These are phyloP conservation scores for Candida bentonensis DNA, from an alignment of 805 yeast species.

Conservation along the genomic window DNA sequence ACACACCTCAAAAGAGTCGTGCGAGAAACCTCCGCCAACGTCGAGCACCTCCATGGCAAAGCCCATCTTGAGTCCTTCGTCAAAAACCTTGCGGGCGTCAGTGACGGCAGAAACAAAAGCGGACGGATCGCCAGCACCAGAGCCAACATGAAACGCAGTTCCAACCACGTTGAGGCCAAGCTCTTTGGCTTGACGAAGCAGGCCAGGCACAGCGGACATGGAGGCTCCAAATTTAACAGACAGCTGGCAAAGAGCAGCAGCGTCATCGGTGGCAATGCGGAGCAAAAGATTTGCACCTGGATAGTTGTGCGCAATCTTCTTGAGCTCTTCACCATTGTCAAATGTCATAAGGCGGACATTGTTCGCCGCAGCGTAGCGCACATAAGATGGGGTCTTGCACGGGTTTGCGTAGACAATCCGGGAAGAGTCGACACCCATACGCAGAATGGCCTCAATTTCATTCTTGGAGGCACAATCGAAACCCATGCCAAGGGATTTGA, in stretches of 20 bases:
- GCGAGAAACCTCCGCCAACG: conserved; percentile 86
- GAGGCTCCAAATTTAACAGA: conserved; percentile 84
- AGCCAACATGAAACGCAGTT: conserved; percentile 91
- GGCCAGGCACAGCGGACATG: conserved; percentile 33
- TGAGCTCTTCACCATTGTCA: conserved; percentile 75
- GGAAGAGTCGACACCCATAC: conserved; percentile 46
- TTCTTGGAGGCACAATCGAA: conserved; percentile 89
- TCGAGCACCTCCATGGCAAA: conserved; percentile 47
- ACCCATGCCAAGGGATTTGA: conserved; percentile 52
- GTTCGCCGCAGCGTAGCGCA: conserved; percentile 49
- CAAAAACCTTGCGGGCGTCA: conserved; percentile 60
- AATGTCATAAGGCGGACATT: conserved; percentile 67
- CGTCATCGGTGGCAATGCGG: conserved; percentile 82
- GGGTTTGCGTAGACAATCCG: conserved; percentile 88
- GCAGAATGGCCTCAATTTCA: conserved; percentile 59
- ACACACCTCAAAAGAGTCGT: conserved; percentile 41
- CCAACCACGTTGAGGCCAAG: conserved; percentile 60
- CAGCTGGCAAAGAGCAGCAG: conserved; percentile 70
- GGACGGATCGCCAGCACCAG: conserved; percentile 68
- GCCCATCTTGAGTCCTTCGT: conserved; percentile 35
- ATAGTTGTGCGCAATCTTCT: conserved; percentile 53
- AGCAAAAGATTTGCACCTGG: conserved; percentile 60
- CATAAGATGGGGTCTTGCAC: conserved; percentile 73
- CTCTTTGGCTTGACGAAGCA: conserved; percentile 48
- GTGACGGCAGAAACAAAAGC: conserved; percentile 56